Evolutionary conservation across 345 rosid genomes (phyloP), one percentile per base, ranked within the genome.

Genomic region (Microcos paniculata): DNA sequence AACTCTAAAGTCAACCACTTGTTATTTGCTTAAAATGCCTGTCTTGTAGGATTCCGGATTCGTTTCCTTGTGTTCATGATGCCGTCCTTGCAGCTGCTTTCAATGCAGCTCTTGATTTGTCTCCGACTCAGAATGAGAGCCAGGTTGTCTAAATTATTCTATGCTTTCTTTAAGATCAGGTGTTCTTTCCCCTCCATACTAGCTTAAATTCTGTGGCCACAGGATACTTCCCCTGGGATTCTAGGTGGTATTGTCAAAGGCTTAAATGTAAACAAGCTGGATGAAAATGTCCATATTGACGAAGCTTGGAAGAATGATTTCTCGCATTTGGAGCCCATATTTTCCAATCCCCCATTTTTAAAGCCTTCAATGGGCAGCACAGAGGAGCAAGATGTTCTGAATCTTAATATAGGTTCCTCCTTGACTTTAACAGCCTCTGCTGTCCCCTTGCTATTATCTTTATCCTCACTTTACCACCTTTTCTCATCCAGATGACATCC

Each of bases 1-100:
- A 61, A 76, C 46, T 62, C 26, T 30, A 69, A 16, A 62, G 24
- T 61, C 43, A 46, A 40, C 24, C 33, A 28, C 2, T 58, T 56
- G 24, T 33, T 49, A 28, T 53, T 45, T 49, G 68, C 53, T 61
- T 42, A 42, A 52, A 43, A 51, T 75, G 66, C 71, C 77, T 70
- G 74, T 78, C 70, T 70, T 75, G 78, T 87, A 95, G 99, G 87
- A 83, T 88, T 75, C 90, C 89, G 23, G 88, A 86, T 79, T 88
- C 90, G 79, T 87, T 90, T 76, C 94, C 99, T 73, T 80, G 83
- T 80, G 85, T 96, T 82, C 92, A 91, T 67, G 91, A 92, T 83
- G 79, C 88, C 80, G 91, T 87, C 71, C 87, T 96, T 77, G 91
- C 91, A 42, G 92, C 94, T 64, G 91, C 92, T 80, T 86, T 89